These are phyloP conservation scores for Pseudopyricularia javanii DNA, from an alignment of 2,329 filamentous ascomycete genomes.

Conservation along the genomic window DNA sequence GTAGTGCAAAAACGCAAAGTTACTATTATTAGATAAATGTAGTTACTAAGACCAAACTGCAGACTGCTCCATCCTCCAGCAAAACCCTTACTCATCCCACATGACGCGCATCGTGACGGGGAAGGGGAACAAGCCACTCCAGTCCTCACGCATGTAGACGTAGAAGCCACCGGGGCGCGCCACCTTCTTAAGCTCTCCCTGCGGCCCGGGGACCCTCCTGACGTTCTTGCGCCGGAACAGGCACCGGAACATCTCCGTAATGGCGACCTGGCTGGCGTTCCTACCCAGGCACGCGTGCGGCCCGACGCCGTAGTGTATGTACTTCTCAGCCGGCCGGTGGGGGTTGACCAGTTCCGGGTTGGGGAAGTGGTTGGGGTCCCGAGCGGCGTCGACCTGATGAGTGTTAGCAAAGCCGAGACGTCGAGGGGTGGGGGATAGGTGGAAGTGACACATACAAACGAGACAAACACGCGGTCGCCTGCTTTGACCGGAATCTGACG, in stretches of 20 bases:
- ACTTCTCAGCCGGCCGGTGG: conserved; percentile 47
- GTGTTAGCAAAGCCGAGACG: too few species aligned
- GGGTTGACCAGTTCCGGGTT: conserved; percentile 49
- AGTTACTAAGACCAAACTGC: background rate
- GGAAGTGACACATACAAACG: conserved; percentile 38
- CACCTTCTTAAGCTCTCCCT: conserved; percentile 58
- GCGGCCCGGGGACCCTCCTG: conserved; percentile 45
- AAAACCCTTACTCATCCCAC: conserved; percentile 26
- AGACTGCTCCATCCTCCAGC: background rate
- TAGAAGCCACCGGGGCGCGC: conserved; percentile 38
- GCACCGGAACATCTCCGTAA: conserved; percentile 57
- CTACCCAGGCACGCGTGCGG: conserved; percentile 51
- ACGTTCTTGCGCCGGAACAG: conserved; percentile 50
- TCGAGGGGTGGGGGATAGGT: too few species aligned
- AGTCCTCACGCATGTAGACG: conserved; percentile 55
- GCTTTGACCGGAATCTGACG: conserved; percentile 35
- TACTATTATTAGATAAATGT: too few species aligned
- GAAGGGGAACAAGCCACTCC: conserved; percentile 35
- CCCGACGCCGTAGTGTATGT: conserved; percentile 53
- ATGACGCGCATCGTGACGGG: conserved; percentile 40
- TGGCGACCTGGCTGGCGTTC: conserved; percentile 45
- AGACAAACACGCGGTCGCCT: conserved; percentile 51
- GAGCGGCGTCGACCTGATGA: conserved; percentile 28
- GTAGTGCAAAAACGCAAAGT: too few species aligned
- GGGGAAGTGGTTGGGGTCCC: conserved; percentile 47